Evolutionary conservation across 805 yeast genomes (phyloP), one percentile per base, ranked within the genome.

Genomic region (Candida coquimbonensis): DNA sequence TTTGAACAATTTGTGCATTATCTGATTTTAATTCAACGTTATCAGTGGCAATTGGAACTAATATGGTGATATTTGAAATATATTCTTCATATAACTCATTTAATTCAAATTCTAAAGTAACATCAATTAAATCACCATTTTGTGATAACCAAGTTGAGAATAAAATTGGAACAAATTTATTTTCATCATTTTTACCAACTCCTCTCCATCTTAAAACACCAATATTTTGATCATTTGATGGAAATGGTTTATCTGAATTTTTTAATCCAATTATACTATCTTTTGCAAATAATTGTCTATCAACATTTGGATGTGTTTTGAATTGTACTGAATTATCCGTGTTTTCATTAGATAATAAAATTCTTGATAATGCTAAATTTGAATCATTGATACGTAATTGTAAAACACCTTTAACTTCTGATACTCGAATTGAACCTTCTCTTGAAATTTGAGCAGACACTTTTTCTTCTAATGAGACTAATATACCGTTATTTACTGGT

Each of bases 281-380:
- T 13, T 74, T 62, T 39, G 75, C 72, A 64, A 91, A 93, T 59
- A 78, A 65, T 37, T 68, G 69, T 59, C 86, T 83, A 68, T 93
- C 97, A 53, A 93, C 95, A 62, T 91, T 90, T 52, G 99, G 99
- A 70, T 93, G 96, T 14, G 98, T 89, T 66, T 90, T 90, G 71
- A 78, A 93, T 60, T 83, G 89, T 39, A 80, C 52, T 69, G 78
- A 64, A 35, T 71, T 64, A 14, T 74, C 66, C 37, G 70, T 66
- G 29, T 75, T 74, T 21, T 66, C 70, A 37, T 80, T 72, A 37
- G 69, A 64, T 52, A 90, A 68, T 50, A 75, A 60, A 48, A 93
- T 73, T 60, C 77, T 78, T 45, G 88, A 77, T 54, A 75, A 76
- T 13, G 95, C 80, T 53, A 82, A 72, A 36, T 73, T 77, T n/a